These are phyloP conservation scores for Rosellinia necatrix DNA, from an alignment of 2,329 filamentous ascomycete species.

Conservation along the genomic window DNA sequence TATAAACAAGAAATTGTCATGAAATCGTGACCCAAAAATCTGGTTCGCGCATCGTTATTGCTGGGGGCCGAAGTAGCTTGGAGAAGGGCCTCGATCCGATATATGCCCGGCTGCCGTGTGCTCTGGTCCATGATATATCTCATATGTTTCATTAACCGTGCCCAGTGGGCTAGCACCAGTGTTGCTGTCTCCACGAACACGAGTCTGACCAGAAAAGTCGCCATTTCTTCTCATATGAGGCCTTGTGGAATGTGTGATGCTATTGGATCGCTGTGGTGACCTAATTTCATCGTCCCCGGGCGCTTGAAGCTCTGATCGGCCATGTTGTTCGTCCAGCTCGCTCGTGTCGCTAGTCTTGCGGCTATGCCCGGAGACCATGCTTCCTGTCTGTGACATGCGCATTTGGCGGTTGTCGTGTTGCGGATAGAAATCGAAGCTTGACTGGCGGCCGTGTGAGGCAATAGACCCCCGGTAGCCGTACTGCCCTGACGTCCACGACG, in stretches of 20 bases:
- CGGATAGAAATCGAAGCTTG: conserved; percentile 37
- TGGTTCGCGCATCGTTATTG: neutral
- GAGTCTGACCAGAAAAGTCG: conserved; percentile 28
- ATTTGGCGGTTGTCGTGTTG: conserved; percentile 32
- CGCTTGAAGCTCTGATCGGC: conserved; percentile 47
- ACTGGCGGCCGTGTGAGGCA: conserved; percentile 33
- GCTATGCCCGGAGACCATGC: conserved; percentile 42
- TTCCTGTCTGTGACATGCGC: conserved; percentile 33
- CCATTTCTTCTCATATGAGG: conserved; percentile 29
- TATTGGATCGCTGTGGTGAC: conserved; percentile 44
- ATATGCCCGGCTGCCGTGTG: conserved; percentile 50
- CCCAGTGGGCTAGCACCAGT: conserved; percentile 36
- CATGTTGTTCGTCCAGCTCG: conserved; percentile 42
- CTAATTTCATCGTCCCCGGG: conserved; percentile 39
- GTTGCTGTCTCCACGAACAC: conserved; percentile 23
- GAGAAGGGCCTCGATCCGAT: conserved; percentile 15
- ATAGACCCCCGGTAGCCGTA: conserved; percentile 29
- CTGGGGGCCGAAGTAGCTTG: conserved; percentile 15
- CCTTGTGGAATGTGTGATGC: conserved; percentile 24
- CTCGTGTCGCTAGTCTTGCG: conserved; percentile 52
- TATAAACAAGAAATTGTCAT: conserved; percentile 13
- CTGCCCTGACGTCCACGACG: conserved; percentile 31
- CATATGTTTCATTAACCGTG: conserved; percentile 48
- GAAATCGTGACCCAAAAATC: neutral
- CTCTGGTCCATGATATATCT: conserved; percentile 51